These are phyloP conservation scores for Fistulinella prunicolor DNA, from an alignment of 768 basidiomycete species.

Conservation along the genomic window DNA sequence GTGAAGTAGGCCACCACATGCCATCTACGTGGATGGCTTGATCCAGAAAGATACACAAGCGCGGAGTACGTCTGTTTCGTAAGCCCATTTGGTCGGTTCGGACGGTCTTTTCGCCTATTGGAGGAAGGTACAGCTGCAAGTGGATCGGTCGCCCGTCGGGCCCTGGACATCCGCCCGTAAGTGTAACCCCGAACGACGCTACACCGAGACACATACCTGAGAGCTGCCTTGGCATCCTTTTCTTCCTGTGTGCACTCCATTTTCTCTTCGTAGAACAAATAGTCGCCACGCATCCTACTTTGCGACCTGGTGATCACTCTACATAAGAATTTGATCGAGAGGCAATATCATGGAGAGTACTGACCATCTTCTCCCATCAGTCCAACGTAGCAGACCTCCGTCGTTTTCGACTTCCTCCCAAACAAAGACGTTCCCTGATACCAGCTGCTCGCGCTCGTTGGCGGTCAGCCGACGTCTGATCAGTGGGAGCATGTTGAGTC, in stretches of 20 bases:
- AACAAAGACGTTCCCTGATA: constrained; percentile 76
- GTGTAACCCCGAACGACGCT: not conserved
- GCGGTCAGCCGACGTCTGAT: constrained; percentile 68
- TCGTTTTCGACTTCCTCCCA: constrained; percentile 84
- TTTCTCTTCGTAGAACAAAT: constrained; percentile 82
- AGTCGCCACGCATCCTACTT: constrained; percentile 80
- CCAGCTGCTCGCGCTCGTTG: constrained; percentile 64
- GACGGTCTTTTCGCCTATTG: constrained; percentile 70
- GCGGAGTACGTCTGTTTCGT: constrained; percentile 87
- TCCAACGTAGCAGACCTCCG: constrained; percentile 69
- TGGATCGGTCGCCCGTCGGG: constrained; percentile 59
- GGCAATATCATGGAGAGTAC: constrained; percentile 5
- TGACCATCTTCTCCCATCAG: constrained; percentile 77
- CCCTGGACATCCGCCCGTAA: constrained; percentile 37
- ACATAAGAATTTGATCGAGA: constrained; percentile 4
- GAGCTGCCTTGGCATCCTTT: constrained; percentile 74
- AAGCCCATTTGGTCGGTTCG: constrained; percentile 75
- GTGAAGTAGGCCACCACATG: constrained; percentile 83
- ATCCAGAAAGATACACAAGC: constrained; percentile 61
- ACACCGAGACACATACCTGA: constrained; percentile 46
- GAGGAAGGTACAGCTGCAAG: constrained; percentile 54
- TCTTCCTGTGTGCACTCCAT: constrained; percentile 79
- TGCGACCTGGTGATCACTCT: constrained; percentile 56
- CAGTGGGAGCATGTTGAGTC: constrained; percentile 64
- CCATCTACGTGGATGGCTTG: constrained; percentile 65